These are phyloP conservation scores for Apiospora sp. DNA, from an alignment of 2,329 filamentous ascomycete genomes.

Conservation along the genomic window DNA sequence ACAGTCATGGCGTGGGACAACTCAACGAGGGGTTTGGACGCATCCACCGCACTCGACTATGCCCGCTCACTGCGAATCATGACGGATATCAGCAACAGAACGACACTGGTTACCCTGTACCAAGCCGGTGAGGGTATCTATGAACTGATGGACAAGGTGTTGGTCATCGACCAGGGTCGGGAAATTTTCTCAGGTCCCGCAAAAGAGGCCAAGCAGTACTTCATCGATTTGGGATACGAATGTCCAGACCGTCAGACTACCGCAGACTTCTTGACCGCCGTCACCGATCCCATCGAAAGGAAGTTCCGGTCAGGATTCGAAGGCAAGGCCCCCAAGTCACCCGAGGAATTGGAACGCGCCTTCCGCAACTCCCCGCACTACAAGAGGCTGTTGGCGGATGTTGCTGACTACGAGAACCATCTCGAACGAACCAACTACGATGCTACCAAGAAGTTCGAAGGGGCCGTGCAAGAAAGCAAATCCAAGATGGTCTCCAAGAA, in stretches of 20 bases:
- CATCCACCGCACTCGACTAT: constrained; percentile 81
- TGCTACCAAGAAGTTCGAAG: constrained; percentile 71
- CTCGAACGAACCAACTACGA: constrained; percentile 62
- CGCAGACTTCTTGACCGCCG: constrained; percentile 78
- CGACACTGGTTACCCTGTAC: constrained; percentile 49
- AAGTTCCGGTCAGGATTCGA: constrained; percentile 72
- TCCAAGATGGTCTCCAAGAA: constrained; percentile 73
- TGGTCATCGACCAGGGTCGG: constrained; percentile 77
- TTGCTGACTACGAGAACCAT: constrained; percentile 56
- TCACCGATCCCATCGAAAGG: constrained; percentile 77
- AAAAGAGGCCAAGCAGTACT: constrained; percentile 69
- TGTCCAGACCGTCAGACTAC: constrained; percentile 69
- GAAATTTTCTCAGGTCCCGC: constrained; percentile 68
- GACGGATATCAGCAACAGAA: constrained; percentile 76
- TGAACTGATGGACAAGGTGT: constrained; percentile 75
- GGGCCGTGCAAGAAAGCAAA: constrained; percentile 70
- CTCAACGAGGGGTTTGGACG: constrained; percentile 80
- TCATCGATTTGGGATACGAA: constrained; percentile 71
- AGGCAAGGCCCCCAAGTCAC: constrained; percentile 70
- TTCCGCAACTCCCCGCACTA: constrained; percentile 72
- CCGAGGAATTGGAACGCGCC: constrained; percentile 70
- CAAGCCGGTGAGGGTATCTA: constrained; percentile 55
- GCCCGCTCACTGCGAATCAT: constrained; percentile 74
- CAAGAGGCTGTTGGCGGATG: constrained; percentile 65
- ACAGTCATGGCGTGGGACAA: constrained; percentile 84